These are phyloP conservation scores for Pichia pseudocactophila DNA, from an alignment of 805 yeast genomes.

Conservation along the genomic window DNA sequence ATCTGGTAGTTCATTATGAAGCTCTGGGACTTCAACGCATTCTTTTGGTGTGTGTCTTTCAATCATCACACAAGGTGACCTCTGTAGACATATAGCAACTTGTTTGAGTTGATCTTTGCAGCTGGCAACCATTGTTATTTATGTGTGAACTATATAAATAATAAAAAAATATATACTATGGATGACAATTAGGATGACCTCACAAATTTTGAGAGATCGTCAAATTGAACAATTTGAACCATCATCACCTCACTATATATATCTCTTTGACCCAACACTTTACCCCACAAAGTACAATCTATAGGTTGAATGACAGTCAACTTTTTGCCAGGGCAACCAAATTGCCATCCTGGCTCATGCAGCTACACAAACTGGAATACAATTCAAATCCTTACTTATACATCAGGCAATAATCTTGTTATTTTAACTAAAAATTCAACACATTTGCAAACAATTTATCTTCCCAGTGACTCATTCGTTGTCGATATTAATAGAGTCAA, in stretches of 20 bases:
- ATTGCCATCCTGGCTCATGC: slow-evolving; percentile 43
- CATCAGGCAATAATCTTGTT: slow-evolving; percentile 83
- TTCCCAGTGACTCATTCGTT: slow-evolving; percentile 55
- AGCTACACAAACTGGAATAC: slow-evolving; percentile 58
- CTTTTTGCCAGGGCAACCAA: slow-evolving; percentile 83
- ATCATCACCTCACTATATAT: too few relatives aligned
- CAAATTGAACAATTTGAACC: too few relatives aligned
- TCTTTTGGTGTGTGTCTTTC: slow-evolving; percentile 85
- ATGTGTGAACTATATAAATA: slow-evolving; percentile 12
- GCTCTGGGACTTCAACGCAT: slow-evolving; percentile 73
- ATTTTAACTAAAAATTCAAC: slow-evolving; percentile 43
- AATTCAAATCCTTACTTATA: slow-evolving; percentile 58
- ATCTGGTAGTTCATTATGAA: slow-evolving; percentile 73
- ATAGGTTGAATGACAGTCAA: slow-evolving; percentile 1
- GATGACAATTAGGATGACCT: too few relatives aligned
- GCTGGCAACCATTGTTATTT: slow-evolving; percentile 49
- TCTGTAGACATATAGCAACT: slow-evolving; percentile 90
- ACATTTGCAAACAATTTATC: slow-evolving; percentile 68
- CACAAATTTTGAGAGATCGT: not conserved
- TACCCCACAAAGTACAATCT: too few relatives aligned
- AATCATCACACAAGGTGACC: slow-evolving; percentile 92
- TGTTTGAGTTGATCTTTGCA: slow-evolving; percentile 92
- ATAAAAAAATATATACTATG: too few relatives aligned
- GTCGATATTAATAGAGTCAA: slow-evolving; percentile 53
- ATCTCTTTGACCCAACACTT: too few relatives aligned